phyloP scores from a whole-genome alignment of 1,139 yeast species.

The Geotrichum restrictum region DNA sequence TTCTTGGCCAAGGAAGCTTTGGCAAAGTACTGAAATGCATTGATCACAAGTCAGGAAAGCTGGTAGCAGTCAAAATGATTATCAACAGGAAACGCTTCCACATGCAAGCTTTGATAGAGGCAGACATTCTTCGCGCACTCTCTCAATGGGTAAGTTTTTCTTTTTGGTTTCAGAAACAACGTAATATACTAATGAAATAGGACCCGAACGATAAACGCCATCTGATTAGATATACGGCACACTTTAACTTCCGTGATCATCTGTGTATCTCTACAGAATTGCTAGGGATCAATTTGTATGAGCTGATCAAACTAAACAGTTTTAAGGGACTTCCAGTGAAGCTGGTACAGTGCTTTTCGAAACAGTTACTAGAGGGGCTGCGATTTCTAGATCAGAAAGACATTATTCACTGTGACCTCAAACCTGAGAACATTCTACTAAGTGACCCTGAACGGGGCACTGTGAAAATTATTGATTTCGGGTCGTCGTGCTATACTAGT shows the following conservation, averaged over 20 bases:
- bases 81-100: slow-evolving; percentile 72
- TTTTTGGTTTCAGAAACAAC: background rate
- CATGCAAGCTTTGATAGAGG: slow-evolving; percentile 73
- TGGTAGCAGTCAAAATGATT: slow-evolving; percentile 73
- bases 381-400: slow-evolving; percentile 52
- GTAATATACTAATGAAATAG: slow-evolving; percentile 24
- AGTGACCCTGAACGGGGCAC: slow-evolving; percentile 77
- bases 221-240: slow-evolving; percentile 57
- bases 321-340: slow-evolving; percentile 58
- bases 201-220: slow-evolving; percentile 47
- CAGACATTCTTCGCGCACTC: slow-evolving; percentile 58
- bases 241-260: slow-evolving; percentile 77
- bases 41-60: slow-evolving; percentile 58
- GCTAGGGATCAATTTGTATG: slow-evolving; percentile 63
- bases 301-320: slow-evolving; percentile 56
- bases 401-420: slow-evolving; percentile 81
- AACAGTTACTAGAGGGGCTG: slow-evolving; percentile 57
- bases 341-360: slow-evolving; percentile 50
- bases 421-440: slow-evolving; percentile 89
- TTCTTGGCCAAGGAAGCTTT: slow-evolving; percentile 77
- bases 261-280: slow-evolving; percentile 77
- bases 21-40: slow-evolving; percentile 71
- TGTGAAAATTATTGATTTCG: slow-evolving; percentile 92
- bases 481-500: slow-evolving; percentile 89
- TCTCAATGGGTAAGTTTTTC: slow-evolving; percentile 32